Evolutionary conservation across 805 yeast species (phyloP), one percentile per base, ranked within the genome.

Genomic region (Sugiyamaella floridensis): DNA sequence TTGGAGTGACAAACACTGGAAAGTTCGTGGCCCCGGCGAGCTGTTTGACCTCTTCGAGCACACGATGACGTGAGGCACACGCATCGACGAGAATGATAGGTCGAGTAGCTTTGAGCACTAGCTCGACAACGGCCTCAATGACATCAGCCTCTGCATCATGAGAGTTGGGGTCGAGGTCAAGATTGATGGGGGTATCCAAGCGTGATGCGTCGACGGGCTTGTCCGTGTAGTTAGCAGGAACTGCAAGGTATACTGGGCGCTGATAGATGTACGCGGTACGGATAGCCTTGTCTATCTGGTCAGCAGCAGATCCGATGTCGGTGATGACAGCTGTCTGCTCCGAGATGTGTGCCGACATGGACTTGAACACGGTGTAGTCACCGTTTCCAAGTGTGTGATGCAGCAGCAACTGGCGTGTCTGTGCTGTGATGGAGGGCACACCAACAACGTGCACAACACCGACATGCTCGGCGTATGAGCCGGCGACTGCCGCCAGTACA

Each of bases 331-430:
- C 79, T 40, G 85, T 74, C 60, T 88, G 82, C 62, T 76, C 79
- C 59, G 86, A 77, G 65, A 88, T 83, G 70, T 81, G 76, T 60
- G 79, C 76, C 50, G 89, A 83, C 90, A 88, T 88, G 68, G 82
- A 74, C 71, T 79, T 80, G 79, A 86, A 88, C 50, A 82, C 87
- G 51, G 83, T 79, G 74, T 83, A 86, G 69, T 83, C 87, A 65
- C 89, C 88, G 69, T 86, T 84, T 66, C 93, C 95, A 63, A 86
- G 75, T 52, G 93, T 86, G 72, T 86, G 95, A 70, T 86, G 95
- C 68, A 86, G 75, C 64, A 86, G 71, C 69, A 85, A 73, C 61
- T 84, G 85, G 67, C 83, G 77, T 60, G 84, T 80, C 67, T 83
- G 88, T 41, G 95, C 79, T 32, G 83, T 74, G 63, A 81, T 74